These are phyloP conservation scores for Setaria italica DNA, from an alignment of 202 grass and related monocot genomes.

Conservation along the genomic window DNA sequence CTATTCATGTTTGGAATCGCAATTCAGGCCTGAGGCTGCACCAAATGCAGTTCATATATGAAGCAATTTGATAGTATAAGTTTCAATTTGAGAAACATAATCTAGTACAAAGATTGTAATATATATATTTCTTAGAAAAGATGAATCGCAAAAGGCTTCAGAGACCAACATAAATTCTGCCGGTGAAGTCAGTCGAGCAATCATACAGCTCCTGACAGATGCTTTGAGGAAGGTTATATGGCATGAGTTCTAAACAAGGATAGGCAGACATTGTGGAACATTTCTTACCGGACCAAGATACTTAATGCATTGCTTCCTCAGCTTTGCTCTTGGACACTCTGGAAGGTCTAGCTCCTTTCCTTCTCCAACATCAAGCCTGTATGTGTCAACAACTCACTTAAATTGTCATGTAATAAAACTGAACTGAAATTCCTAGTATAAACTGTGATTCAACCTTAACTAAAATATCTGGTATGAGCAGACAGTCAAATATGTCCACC, in stretches of 20 bases:
- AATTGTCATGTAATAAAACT: not conserved
- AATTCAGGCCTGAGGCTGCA: conserved; percentile 10
- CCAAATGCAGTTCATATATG: not conserved
- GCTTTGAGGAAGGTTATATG: conserved; percentile 1
- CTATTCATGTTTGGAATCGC: not conserved
- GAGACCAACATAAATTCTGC: not conserved
- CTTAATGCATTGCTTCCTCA: conserved; percentile 84
- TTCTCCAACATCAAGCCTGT: conserved; percentile 91
- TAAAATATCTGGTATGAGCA: not conserved
- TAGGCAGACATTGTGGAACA: conserved; percentile 8
- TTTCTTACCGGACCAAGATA: conserved; percentile 96
- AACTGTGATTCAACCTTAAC: not conserved
- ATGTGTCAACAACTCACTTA: conserved; percentile 16
- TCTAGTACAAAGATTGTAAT: not conserved
- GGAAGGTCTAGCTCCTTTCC: conserved; percentile 84
- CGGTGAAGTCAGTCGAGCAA: not conserved
- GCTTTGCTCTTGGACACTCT: conserved; percentile 59
- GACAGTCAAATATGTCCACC: not conserved
- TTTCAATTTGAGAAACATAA: too few relatives aligned
- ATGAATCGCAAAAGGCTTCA: not conserved
- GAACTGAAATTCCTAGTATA: not conserved
- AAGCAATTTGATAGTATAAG: not conserved
- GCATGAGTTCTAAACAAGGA: conserved; percentile 8
- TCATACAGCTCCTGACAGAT: not conserved
- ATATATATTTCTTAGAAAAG: not conserved